Conservation (phyloP, 495 filamentous ascomycete species). For the Oleoguttula mirabilis region DNA sequence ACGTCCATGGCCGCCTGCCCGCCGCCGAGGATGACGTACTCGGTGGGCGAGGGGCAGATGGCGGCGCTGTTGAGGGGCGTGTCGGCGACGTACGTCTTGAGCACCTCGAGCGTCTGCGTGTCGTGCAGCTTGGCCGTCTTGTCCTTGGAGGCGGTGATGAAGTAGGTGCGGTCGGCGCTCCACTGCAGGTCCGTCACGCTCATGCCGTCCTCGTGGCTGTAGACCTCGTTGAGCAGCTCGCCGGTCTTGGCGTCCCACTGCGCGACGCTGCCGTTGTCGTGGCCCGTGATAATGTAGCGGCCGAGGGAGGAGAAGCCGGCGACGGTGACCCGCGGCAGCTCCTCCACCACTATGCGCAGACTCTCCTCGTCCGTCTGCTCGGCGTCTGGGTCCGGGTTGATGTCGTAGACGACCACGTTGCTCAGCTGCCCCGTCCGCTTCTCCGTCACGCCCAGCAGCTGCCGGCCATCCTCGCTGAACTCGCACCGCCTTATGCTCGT, state of each 20-base stretch:
- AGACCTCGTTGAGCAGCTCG: constrained; percentile 14
- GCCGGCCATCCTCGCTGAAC: constrained; percentile 82
- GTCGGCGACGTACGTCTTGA: constrained; percentile 85
- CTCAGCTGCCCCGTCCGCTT: constrained; percentile 93
- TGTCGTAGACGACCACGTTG: constrained; percentile 82
- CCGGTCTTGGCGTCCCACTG: constrained; percentile 79
- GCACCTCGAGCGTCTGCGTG: constrained; percentile 68
- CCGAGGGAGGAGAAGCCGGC: constrained; percentile 86
- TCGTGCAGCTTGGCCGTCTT: constrained; percentile 89
- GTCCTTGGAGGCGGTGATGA: constrained; percentile 95
- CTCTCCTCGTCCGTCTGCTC: constrained; percentile 70
- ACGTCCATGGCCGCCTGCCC: constrained; percentile 98
- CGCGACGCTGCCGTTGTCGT: constrained; percentile 88
- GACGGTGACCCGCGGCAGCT: constrained; percentile 42
- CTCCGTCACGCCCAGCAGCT: constrained; percentile 86
- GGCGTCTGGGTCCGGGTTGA: constrained; percentile 66
- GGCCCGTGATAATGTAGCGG: constrained; percentile 92
- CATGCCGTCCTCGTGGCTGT: constrained; percentile 16
- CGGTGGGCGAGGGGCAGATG: constrained; percentile 77
- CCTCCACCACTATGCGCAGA: constrained; percentile 76
- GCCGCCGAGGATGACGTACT: constrained; percentile 93
- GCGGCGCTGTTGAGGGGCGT: constrained; percentile 93
- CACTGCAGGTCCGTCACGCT: constrained; percentile 82
- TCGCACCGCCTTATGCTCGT: constrained; percentile 94
- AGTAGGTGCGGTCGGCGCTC: constrained; percentile 86